Percentiles rank a stretch among this genome's conserved stretches.
Conservation (phyloP, 805 yeast genomes). For the Candida sithepensis region DNA sequence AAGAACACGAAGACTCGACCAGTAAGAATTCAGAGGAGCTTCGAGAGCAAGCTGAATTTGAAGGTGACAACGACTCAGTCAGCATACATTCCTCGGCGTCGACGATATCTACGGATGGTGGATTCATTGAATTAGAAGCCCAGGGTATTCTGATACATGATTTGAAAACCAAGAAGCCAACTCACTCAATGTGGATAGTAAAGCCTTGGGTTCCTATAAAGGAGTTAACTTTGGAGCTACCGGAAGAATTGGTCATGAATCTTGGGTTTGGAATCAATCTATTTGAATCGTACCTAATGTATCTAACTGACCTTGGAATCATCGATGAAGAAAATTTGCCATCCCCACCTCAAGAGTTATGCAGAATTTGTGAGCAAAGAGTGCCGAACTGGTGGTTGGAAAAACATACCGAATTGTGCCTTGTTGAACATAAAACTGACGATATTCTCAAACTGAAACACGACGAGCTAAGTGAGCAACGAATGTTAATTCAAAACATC, state of each 20-base stretch:
- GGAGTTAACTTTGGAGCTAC: slow-evolving; percentile 62
- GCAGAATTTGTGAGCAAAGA: slow-evolving; percentile 86
- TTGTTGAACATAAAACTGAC: slow-evolving; percentile 78
- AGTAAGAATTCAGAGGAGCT: slow-evolving; percentile 2
- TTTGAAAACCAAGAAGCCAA: slow-evolving; percentile 49
- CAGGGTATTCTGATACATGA: slow-evolving; percentile 86
- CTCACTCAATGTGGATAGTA: slow-evolving; percentile 91
- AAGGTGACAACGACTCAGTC: slow-evolving; percentile 21
- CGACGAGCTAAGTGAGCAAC: slow-evolving; percentile 73
- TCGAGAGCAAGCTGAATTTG: neutral
- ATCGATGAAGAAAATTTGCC: slow-evolving; percentile 66
- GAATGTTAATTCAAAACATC: slow-evolving; percentile 43
- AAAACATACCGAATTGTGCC: slow-evolving; percentile 81
- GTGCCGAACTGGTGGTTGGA: slow-evolving; percentile 98
- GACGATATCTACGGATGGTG: slow-evolving; percentile 53
- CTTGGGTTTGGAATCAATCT: slow-evolving; percentile 89
- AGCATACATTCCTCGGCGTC: slow-evolving; percentile 29
- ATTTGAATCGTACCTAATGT: slow-evolving; percentile 67
- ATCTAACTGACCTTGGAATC: slow-evolving; percentile 60
- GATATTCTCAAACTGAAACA: slow-evolving; percentile 73
- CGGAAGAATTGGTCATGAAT: slow-evolving; percentile 62
- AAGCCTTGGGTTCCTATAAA: slow-evolving; percentile 69
- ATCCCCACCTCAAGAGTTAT: slow-evolving; percentile 75
- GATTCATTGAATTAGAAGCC: slow-evolving; percentile 76
- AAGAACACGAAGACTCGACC: neutral